A percentile compares a stretch with the other conserved stretches of the same genome.
Evolutionary conservation across 257 asterid genomes (phyloP).

Genomic region (Paulownia fortunei): DNA sequence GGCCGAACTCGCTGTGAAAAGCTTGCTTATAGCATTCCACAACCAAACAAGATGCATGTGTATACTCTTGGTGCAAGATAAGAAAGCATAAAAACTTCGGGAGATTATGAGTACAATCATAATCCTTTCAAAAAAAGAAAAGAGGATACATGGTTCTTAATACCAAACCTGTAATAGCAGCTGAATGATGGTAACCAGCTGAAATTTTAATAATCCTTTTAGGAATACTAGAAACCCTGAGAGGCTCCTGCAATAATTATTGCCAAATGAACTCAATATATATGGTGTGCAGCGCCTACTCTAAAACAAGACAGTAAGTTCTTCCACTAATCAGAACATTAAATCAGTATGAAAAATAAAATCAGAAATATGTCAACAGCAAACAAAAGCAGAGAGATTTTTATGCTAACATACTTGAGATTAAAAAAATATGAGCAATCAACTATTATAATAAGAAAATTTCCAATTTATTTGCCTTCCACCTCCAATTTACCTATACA

Average conservation of each 20-base stretch:
- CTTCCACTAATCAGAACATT: constrained; percentile 10
- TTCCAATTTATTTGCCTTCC: neutral
- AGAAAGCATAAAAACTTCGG: constrained; percentile 9
- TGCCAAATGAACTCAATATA: constrained; percentile 25
- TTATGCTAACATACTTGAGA: neutral
- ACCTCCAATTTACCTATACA: neutral
- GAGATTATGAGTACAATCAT: neutral
- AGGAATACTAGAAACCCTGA: constrained; percentile 64
- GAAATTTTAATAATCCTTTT: constrained; percentile 63
- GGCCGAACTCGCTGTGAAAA: neutral
- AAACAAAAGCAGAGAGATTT: neutral
- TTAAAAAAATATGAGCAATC: neutral
- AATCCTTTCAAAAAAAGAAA: constrained; percentile 12
- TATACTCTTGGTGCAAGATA: constrained; percentile 2
- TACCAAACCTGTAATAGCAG: constrained; percentile 84
- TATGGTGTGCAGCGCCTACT: constrained; percentile 6
- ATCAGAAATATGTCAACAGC: neutral
- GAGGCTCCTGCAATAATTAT: constrained; percentile 67
- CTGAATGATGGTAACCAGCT: constrained; percentile 96
- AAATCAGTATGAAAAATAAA: neutral
- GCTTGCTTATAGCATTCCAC: neutral
- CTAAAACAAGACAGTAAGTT: constrained; percentile 7
- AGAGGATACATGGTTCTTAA: neutral
- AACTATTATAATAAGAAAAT: neutral
- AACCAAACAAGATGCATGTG: constrained; percentile 1